Evolutionary conservation across 208 protist genomes (phyloP).

Genomic region (Wallacemonas sp.): DNA sequence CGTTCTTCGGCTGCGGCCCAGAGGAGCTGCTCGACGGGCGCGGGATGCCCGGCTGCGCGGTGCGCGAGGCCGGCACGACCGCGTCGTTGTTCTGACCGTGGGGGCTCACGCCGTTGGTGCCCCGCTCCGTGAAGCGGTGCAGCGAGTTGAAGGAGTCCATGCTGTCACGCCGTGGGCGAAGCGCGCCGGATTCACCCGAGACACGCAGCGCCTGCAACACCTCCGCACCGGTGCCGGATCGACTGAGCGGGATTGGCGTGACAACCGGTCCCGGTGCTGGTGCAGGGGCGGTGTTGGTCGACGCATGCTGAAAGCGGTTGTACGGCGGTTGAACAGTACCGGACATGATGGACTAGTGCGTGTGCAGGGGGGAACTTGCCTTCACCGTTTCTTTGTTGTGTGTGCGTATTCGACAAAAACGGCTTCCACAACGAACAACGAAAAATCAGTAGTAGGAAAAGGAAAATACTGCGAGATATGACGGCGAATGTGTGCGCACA

Average conservation of each 20-base stretch:
- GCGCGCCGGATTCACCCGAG: neutral
- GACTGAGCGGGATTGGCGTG: conserved; percentile 4
- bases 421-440: neutral
- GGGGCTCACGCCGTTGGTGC: conserved; percentile 1
- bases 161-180: conserved; percentile 7
- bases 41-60: neutral
- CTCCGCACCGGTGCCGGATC: conserved; percentile 8
- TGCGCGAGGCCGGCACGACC: neutral
- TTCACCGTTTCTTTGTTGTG: neutral
- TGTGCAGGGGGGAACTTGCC: too few relatives aligned
- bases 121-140: conserved; percentile 14
- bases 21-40: neutral
- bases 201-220: conserved; percentile 6
- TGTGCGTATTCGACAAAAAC: neutral
- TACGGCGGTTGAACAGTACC: neutral
- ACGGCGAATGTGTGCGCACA: too few relatives aligned
- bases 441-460: too few relatives aligned
- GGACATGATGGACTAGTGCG: conserved; percentile 6
- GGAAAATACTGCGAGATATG: too few relatives aligned
- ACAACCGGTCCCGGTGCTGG: neutral
- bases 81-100: neutral
- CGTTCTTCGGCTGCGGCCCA: neutral
- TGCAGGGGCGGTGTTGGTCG: conserved; percentile 11
- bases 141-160: conserved; percentile 17
- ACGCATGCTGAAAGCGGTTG: conserved; percentile 13